Evolutionary conservation across 2,329 filamentous ascomycete genomes (phyloP).

Genomic region (Cephalotrichum gorgonifer): DNA sequence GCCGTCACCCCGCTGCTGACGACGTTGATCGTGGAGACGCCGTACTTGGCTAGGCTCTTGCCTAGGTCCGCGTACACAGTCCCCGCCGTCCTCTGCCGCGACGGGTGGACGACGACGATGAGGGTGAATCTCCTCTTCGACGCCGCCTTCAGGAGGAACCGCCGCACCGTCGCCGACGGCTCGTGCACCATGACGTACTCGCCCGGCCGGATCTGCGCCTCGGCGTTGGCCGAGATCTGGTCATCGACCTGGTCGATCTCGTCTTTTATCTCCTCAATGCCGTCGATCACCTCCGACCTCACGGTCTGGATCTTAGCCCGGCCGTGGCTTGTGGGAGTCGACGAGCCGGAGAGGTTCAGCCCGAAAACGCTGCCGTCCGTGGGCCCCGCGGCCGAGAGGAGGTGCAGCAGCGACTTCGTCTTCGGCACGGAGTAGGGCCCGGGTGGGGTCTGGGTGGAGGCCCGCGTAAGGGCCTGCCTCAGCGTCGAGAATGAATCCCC

Average conservation of each 20-base stretch:
- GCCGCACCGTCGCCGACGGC: constrained; percentile 77
- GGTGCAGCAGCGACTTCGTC: constrained; percentile 74
- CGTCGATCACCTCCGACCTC: constrained; percentile 83
- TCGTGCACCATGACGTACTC: constrained; percentile 88
- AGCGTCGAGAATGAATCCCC: constrained; percentile 16
- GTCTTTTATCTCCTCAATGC: constrained; percentile 91
- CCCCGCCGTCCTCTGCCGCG: constrained; percentile 23
- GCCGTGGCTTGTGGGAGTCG: constrained; percentile 34
- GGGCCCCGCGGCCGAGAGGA: constrained; percentile 63
- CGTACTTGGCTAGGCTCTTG: constrained; percentile 67
- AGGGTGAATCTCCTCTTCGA: constrained; percentile 87
- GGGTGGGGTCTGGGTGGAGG: constrained; percentile 41
- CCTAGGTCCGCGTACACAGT: constrained; percentile 46
- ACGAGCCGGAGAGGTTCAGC: constrained; percentile 34
- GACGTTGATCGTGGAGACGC: constrained; percentile 74
- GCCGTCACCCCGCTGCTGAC: constrained; percentile 80
- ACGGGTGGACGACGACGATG: constrained; percentile 62
- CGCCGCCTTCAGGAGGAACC: constrained; percentile 79
- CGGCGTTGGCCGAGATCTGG: constrained; percentile 78
- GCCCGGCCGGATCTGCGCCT: constrained; percentile 86
- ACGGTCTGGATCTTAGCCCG: constrained; percentile 49
- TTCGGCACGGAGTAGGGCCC: constrained; percentile 55
- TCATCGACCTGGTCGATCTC: constrained; percentile 89
- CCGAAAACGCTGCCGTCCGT: constrained; percentile 32
- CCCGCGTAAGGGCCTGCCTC: constrained; percentile 30